Conservation (phyloP, 2,329 filamentous ascomycete species). For the Fusarium sp. region DNA sequence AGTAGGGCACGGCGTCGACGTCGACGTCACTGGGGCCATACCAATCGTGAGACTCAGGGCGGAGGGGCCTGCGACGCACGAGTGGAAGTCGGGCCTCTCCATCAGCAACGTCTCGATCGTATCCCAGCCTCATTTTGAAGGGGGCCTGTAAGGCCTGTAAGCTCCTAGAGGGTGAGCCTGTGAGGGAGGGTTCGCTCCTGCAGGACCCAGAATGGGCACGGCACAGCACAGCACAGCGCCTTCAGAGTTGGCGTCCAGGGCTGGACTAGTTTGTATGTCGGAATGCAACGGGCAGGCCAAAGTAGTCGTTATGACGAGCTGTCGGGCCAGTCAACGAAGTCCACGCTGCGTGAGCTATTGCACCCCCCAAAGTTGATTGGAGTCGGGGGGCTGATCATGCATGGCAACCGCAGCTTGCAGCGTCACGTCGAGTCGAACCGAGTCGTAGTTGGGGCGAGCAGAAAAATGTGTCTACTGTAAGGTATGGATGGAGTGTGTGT, state of each 20-base stretch:
- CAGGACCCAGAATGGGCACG: slow-evolving; percentile 41
- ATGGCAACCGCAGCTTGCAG: slow-evolving; percentile 50
- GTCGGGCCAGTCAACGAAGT: slow-evolving; percentile 48
- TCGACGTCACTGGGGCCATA: slow-evolving; percentile 48
- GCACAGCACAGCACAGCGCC: slow-evolving; percentile 34
- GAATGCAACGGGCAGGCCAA: slow-evolving; percentile 36
- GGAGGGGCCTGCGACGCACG: slow-evolving; percentile 49
- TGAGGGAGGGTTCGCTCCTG: slow-evolving; percentile 24
- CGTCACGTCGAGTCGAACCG: slow-evolving; percentile 37
- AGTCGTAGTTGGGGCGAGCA: slow-evolving; percentile 38
- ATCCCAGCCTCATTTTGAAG: slow-evolving; percentile 52
- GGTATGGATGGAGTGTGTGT: slow-evolving; percentile 27
- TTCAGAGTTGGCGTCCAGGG: slow-evolving; percentile 33
- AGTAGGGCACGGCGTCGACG: slow-evolving; percentile 49
- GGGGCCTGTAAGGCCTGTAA: slow-evolving; percentile 44
- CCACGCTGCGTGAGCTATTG: slow-evolving; percentile 49
- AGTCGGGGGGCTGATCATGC: slow-evolving; percentile 49
- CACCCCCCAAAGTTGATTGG: slow-evolving; percentile 48
- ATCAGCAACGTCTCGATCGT: slow-evolving; percentile 50
- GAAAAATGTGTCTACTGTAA: slow-evolving; percentile 30
- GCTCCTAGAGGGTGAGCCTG: slow-evolving; percentile 20
- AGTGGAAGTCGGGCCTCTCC: slow-evolving; percentile 47
- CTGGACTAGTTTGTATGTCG: slow-evolving; percentile 38
- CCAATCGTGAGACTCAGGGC: slow-evolving; percentile 46
- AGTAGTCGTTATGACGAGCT: slow-evolving; percentile 40